A percentile compares a stretch with the other conserved stretches of the same genome.
phyloP scores from a whole-genome alignment of 116 monocot genomes.

The Cymodocea nodosa region DNA sequence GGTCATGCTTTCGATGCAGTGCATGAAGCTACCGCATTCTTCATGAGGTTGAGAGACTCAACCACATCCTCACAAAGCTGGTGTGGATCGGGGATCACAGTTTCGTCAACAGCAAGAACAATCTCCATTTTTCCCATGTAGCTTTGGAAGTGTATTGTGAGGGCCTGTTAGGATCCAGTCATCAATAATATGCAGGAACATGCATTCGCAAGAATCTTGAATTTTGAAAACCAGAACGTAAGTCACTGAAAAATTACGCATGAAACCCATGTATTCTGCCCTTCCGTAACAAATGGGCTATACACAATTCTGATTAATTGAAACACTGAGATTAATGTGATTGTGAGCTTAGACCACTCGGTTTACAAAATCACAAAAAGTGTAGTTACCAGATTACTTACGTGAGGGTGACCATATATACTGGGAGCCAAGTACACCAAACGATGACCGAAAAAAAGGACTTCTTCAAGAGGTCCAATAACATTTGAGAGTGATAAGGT shows the following conservation, averaged over 20 bases:
- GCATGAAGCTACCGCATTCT: conserved; percentile 20
- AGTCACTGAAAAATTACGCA: too few species aligned
- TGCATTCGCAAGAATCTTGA: too few species aligned
- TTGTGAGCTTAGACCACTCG: too few species aligned
- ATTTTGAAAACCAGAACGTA: too few species aligned
- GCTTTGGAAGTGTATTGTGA: conserved; percentile 67
- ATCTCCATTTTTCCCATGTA: conserved; percentile 56
- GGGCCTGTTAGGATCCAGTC: conserved; percentile 25
- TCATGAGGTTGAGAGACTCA: conserved; percentile 41
- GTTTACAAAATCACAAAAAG: not conserved
- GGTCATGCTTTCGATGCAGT: not conserved
- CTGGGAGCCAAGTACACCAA: conserved; percentile 40
- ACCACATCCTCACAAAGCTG: conserved; percentile 46
- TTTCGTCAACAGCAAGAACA: conserved; percentile 57
- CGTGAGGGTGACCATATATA: conserved; percentile 41
- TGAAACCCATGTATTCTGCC: not conserved
- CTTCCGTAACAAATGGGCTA: not conserved
- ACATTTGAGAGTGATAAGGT: conserved; percentile 48
- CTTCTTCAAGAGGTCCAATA: conserved; percentile 40
- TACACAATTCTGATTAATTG: not conserved
- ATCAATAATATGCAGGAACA: too few species aligned
- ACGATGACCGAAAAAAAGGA: conserved; percentile 34
- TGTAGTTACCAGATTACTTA: conserved; percentile 7
- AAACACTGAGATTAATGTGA: too few species aligned
- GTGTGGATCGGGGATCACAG: conserved; percentile 53